Percentiles rank a stretch among this genome's conserved stretches.
Evolutionary conservation across 495 filamentous ascomycete species (phyloP).

Genomic region (Acidiella bohemica): DNA sequence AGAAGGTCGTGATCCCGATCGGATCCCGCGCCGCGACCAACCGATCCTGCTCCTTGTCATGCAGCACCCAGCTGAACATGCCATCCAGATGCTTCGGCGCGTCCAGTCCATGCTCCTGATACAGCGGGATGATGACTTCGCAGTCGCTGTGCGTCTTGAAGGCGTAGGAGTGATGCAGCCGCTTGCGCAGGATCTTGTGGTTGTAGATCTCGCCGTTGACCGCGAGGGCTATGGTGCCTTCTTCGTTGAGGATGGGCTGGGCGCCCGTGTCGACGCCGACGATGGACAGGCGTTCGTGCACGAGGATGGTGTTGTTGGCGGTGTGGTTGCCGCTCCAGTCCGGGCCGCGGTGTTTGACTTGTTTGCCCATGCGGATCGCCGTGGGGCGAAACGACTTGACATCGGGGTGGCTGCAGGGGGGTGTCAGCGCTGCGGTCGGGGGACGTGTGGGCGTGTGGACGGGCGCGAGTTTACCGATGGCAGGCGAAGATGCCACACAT

Average conservation of each 20-base stretch:
- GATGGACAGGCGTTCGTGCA: conserved; percentile 92
- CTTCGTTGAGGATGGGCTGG: conserved; percentile 85
- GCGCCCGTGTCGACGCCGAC: conserved; percentile 95
- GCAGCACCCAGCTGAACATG: conserved; percentile 98
- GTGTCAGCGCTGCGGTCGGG: conserved; percentile 21
- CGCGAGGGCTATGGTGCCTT: conserved; percentile 74
- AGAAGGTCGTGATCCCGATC: conserved; percentile 94
- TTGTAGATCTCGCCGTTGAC: conserved; percentile 99
- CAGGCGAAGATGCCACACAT: conserved; percentile 82
- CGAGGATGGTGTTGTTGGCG: conserved; percentile 83
- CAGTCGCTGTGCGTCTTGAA: conserved; percentile 98
- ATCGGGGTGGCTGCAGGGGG: conserved; percentile 67
- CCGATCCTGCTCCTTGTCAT: conserved; percentile 83
- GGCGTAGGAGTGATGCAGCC: conserved; percentile 62
- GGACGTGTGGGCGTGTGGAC: background rate
- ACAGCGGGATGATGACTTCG: conserved; percentile 94
- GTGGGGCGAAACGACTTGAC: conserved; percentile 94
- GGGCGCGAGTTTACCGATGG: conserved; percentile 50
- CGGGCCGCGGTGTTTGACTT: conserved; percentile 91
- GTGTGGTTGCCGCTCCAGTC: conserved; percentile 96
- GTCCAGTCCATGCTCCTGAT: conserved; percentile 80
- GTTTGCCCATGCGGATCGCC: conserved; percentile 88
- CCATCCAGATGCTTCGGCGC: conserved; percentile 91
- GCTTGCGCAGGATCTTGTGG: conserved; percentile 83
- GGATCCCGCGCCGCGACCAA: conserved; percentile 89